phyloP scores from a whole-genome alignment of 345 rosid genomes.

The Hevea brasiliensis region DNA sequence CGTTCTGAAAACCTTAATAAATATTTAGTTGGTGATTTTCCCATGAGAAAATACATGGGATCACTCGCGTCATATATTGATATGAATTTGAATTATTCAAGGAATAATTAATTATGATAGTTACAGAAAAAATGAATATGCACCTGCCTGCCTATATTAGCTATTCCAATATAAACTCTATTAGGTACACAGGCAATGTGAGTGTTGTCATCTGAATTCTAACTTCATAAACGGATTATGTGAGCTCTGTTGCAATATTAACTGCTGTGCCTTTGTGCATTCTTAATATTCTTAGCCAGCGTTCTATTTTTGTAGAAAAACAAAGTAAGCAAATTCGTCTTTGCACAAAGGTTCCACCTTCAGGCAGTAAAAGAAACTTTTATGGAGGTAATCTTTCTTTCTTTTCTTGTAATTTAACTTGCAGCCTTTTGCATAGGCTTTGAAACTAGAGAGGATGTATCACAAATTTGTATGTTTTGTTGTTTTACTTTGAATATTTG shows the following conservation, averaged over 20 bases:
- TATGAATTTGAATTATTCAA: too few relatives aligned
- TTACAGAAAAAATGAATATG: too few relatives aligned
- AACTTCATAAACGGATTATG: neutral
- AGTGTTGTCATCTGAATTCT: neutral
- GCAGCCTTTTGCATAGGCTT: neutral
- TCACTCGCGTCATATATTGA: too few relatives aligned
- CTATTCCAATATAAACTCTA: neutral
- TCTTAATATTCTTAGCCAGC: conserved; percentile 17
- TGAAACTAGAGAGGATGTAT: neutral
- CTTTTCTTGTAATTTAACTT: neutral
- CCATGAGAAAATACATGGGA: too few relatives aligned
- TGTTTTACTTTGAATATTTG: neutral
- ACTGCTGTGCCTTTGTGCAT: conserved; percentile 14
- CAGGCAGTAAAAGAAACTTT: conserved; percentile 62
- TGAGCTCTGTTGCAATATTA: neutral
- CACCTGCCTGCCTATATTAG: too few relatives aligned
- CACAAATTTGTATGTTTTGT: neutral
- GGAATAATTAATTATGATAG: too few relatives aligned
- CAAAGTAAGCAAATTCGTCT: conserved; percentile 74
- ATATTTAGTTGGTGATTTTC: too few relatives aligned
- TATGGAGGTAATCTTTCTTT: conserved; percentile 43
- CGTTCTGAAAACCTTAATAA: too few relatives aligned
- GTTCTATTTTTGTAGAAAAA: conserved; percentile 49
- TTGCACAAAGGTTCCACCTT: conserved; percentile 81
- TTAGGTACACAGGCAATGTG: neutral